Evolutionary conservation across 1,139 yeast species (phyloP), one percentile per base, ranked within the genome.

Genomic region (Scheffersomyces titani): DNA sequence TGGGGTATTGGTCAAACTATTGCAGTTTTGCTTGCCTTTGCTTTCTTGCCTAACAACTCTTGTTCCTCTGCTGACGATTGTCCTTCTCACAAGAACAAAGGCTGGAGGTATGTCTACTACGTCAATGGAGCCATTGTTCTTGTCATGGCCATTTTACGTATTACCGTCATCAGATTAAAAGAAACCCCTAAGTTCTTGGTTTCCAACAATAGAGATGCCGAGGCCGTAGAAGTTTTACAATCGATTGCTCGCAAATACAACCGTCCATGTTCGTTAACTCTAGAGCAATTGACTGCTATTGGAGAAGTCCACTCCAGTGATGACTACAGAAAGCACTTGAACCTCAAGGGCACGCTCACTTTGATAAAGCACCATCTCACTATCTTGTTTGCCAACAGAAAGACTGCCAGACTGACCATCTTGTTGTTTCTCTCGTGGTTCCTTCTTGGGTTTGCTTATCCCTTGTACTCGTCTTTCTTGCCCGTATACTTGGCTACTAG

Each of bases 1-100:
- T 86, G 89, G 89, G 88, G 87, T 57, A 68, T 86, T 54, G 89
- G 89, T 49, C 88, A 85, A 68, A 80, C 87, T 0, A 71, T 85
- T 51, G 82, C 87, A 7, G 75, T 75, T 24, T 72, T 83, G n/a
- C 65, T 84, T 49, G 82, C 86, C 5, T 85, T 87, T 85, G 87
- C 85, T 0, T 80, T 84, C 55, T 70, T 85, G 55, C 81, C 85
- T 40, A 77, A 77, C 56, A 72, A 74, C 59, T 76, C 83, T 16
- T 85, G 89, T 70, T 63, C 65, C n/a, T 70, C 69, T 6, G 74
- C 65, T 9, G 69, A 64, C 5, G 54, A 73, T 58, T 85, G 89
- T 69, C 76, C 82, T 20, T 73, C 83, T 9, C 65, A 70, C 18
- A 64, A 69, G 13, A 86, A 85, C 63, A 74, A 80, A 69, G 89